Evolutionary conservation across 2,329 filamentous ascomycete species (phyloP), one percentile per base, ranked within the genome.

Genomic region (Colletotrichum australisinense): DNA sequence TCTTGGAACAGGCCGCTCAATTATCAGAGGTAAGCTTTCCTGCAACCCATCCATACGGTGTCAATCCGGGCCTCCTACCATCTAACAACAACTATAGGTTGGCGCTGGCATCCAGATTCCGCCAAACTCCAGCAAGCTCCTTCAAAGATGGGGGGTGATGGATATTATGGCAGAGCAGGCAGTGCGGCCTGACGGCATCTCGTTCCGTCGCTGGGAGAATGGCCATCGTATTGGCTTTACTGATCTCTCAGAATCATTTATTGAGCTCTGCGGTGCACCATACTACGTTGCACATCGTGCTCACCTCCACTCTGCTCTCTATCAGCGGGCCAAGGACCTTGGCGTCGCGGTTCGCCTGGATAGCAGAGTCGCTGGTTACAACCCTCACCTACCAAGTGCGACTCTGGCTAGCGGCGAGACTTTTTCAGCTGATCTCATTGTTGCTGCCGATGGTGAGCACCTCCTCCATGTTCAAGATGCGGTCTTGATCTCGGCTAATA

Each of bases 241-340:
- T 1, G 69, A 74, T 11, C 73, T 76, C 4, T 74, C 77, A 1
- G 52, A 77, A 11, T 75, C 78, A 1, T 79, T 80, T 38, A 75
- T 77, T 14, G 69, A 76, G 42, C 74, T 69, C 1, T 77, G 81
- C 53, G 78, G 77, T 14, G 81, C 79, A 11, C 79, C 78, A 0
- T 84, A 83, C 57, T 81, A 81, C 63, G 74, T 81, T 3, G 78
- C 81, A 5, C 81, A 83, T 69, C 79, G 81, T n/a, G 81, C 80
- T 16, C 81, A 83, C 63, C 79, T 83, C 16, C 80, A 82, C 71
- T 77, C 76, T 3, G 79, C 78, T 7, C 76, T 83, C 22, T 75
- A 82, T 22, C 65, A 77, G 28, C 78, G 79, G 0, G 79, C 78
- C 6, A 19, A 71, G 11, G 77, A 76, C 56, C 76, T 79, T 6